Percentiles rank a stretch among this genome's conserved stretches.
Evolutionary conservation across 1,139 yeast species (phyloP).

Genomic region (Suhomyces yuchorum): DNA sequence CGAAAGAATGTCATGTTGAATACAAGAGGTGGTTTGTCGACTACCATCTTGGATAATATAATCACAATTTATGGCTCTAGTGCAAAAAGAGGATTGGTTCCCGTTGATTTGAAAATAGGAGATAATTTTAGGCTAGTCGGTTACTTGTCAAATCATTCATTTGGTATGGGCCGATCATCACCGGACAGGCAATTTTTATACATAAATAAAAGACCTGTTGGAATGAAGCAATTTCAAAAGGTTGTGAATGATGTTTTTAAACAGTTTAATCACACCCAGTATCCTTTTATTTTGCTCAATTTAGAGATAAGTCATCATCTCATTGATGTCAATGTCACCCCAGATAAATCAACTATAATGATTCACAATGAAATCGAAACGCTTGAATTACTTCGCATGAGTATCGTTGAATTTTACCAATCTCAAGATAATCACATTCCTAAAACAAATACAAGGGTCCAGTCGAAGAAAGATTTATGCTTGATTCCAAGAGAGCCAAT

Average conservation of each 20-base stretch:
- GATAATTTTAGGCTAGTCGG: constrained; percentile 50
- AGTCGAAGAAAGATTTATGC: constrained; percentile 11
- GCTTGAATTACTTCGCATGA: constrained; percentile 51
- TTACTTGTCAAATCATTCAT: constrained; percentile 68
- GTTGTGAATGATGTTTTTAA: constrained; percentile 74
- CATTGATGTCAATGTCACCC: constrained; percentile 85
- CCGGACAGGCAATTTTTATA: constrained; percentile 75
- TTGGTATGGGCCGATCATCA: constrained; percentile 67
- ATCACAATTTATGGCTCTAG: constrained; percentile 70
- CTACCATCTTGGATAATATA: constrained; percentile 51
- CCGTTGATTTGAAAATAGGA: constrained; percentile 37
- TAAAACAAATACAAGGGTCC: constrained; percentile 10
- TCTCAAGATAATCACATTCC: constrained; percentile 50
- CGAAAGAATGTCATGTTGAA: constrained; percentile 53
- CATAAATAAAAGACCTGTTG: constrained; percentile 76
- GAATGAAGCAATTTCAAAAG: constrained; percentile 55
- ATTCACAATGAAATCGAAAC: constrained; percentile 65
- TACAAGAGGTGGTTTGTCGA: constrained; percentile 46
- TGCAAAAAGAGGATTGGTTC: constrained; percentile 58
- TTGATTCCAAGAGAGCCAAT: too few relatives aligned
- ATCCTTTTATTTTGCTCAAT: constrained; percentile 71
- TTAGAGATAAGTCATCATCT: constrained; percentile 51
- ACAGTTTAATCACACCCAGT: constrained; percentile 68
- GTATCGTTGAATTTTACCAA: constrained; percentile 45
- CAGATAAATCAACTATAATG: constrained; percentile 78